phyloP scores from a whole-genome alignment of 768 basidiomycete genomes.

The Cystobasidium tubakii region DNA sequence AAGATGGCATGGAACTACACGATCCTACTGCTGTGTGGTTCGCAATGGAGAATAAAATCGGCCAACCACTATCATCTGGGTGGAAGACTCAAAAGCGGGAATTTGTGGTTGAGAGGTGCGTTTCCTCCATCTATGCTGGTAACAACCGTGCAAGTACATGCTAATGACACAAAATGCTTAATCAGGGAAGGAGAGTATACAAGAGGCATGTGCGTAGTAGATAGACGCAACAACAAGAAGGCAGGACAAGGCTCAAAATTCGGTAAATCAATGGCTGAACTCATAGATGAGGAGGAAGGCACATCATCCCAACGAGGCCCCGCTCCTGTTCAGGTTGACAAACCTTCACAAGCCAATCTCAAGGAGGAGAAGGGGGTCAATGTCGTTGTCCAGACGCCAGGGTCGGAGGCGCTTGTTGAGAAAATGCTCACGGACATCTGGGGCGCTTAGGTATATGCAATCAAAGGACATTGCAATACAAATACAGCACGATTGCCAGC shows the following conservation, averaged over 20 bases:
- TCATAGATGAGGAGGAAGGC: neutral
- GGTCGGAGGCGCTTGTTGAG: conserved; percentile 22
- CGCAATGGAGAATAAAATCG: conserved; percentile 49
- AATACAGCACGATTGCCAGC: too few relatives aligned
- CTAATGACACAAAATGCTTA: neutral
- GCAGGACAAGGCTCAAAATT: conserved; percentile 1
- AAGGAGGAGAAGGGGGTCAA: conserved; percentile 27
- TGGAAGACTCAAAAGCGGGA: conserved; percentile 19
- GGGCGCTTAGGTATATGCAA: conserved; percentile 6
- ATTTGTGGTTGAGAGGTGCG: conserved; percentile 28
- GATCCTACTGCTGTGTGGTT: conserved; percentile 80
- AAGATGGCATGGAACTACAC: conserved; percentile 82
- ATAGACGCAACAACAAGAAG: conserved; percentile 13
- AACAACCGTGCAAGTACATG: neutral
- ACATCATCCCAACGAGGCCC: neutral
- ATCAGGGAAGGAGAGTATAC: conserved; percentile 32
- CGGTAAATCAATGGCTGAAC: conserved; percentile 12
- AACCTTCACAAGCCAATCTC: neutral
- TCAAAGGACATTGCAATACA: too few relatives aligned
- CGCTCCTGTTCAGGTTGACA: conserved; percentile 14
- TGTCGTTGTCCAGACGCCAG: conserved; percentile 26
- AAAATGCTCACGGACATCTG: conserved; percentile 23
- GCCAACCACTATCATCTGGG: neutral
- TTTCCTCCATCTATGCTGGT: neutral
- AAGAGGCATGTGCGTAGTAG: conserved; percentile 35